Conservation (phyloP, 805 yeast genomes). For the Wickerhamiella cacticola region DNA sequence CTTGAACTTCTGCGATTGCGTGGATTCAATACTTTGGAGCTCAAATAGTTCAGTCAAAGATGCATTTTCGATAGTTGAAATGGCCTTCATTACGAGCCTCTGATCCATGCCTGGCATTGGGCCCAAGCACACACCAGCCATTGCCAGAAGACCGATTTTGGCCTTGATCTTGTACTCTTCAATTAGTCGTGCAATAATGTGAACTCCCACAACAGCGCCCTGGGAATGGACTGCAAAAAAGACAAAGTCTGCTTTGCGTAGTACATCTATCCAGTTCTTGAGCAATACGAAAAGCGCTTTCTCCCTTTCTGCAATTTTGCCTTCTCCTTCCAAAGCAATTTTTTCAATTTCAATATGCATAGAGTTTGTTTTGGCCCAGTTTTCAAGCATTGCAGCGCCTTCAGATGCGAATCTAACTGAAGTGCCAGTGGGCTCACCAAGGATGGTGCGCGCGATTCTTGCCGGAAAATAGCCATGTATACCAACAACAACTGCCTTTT, state of each 20-base stretch:
- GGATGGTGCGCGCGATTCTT: slow-evolving; percentile 64
- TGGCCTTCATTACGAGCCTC: slow-evolving; percentile 70
- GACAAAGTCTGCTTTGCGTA: slow-evolving; percentile 62
- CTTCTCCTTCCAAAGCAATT: slow-evolving; percentile 89
- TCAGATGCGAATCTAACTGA: slow-evolving; percentile 82
- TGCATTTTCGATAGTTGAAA: slow-evolving; percentile 79
- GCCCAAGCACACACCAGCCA: slow-evolving; percentile 94
- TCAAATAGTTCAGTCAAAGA: slow-evolving; percentile 79
- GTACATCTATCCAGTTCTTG: slow-evolving; percentile 49
- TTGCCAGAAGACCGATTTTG: slow-evolving; percentile 62
- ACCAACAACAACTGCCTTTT: slow-evolving; percentile 70
- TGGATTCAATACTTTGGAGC: slow-evolving; percentile 63
- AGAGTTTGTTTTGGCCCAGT: slow-evolving; percentile 44
- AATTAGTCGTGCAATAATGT: slow-evolving; percentile 60
- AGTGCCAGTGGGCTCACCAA: slow-evolving; percentile 96
- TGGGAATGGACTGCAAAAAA: slow-evolving; percentile 92
- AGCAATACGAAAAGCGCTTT: slow-evolving; percentile 64
- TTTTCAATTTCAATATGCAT: slow-evolving; percentile 54
- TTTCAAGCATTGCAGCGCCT: slow-evolving; percentile 64
- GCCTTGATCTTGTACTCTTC: slow-evolving; percentile 41
- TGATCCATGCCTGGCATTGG: slow-evolving; percentile 89
- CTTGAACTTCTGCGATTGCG: slow-evolving; percentile 58
- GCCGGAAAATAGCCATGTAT: slow-evolving; percentile 96
- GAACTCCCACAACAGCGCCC: slow-evolving; percentile 85
- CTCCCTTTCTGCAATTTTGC: slow-evolving; percentile 77